Evolutionary conservation across 805 yeast genomes (phyloP).

Genomic region (Huiozyma sinensis): DNA sequence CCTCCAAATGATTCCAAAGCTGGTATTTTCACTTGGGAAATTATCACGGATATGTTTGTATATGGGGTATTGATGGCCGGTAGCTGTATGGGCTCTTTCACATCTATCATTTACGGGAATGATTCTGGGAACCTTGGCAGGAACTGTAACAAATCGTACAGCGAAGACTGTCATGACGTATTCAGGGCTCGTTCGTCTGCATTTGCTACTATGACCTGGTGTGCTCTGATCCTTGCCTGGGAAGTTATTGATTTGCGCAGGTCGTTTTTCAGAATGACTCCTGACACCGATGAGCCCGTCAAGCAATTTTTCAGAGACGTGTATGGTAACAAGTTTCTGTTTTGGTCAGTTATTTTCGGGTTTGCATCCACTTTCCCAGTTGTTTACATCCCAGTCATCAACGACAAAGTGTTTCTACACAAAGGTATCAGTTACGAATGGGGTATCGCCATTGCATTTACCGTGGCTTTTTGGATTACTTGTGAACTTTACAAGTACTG

Average conservation of each 20-base stretch:
- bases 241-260: conserved; percentile 65
- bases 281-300: conserved; percentile 49
- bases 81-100: conserved; percentile 57
- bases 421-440: conserved; percentile 65
- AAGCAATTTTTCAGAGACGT: conserved; percentile 53
- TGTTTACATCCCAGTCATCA: conserved; percentile 81
- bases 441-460: conserved; percentile 59
- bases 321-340: conserved; percentile 65
- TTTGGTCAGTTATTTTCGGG: conserved; percentile 72
- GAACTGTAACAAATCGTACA: conserved; percentile 46
- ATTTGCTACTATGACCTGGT: conserved; percentile 79
- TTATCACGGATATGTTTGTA: conserved; percentile 56
- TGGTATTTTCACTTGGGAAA: conserved; percentile 62
- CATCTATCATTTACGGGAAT: conserved; percentile 53
- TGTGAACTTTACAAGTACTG: conserved; percentile 57
- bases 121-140: conserved; percentile 58
- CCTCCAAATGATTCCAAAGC: conserved; percentile 87
- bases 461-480: conserved; percentile 45
- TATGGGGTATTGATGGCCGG: conserved; percentile 70
- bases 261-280: conserved; percentile 63
- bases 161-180: conserved; percentile 45
- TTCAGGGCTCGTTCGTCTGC: conserved; percentile 68
- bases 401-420: conserved; percentile 64
- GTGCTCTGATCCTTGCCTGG: conserved; percentile 74
- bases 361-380: conserved; percentile 68